A percentile compares a stretch with the other conserved stretches of the same genome.
phyloP scores from a whole-genome alignment of 1,284 basidiomycete species.

The Cryptococcus sp. region DNA sequence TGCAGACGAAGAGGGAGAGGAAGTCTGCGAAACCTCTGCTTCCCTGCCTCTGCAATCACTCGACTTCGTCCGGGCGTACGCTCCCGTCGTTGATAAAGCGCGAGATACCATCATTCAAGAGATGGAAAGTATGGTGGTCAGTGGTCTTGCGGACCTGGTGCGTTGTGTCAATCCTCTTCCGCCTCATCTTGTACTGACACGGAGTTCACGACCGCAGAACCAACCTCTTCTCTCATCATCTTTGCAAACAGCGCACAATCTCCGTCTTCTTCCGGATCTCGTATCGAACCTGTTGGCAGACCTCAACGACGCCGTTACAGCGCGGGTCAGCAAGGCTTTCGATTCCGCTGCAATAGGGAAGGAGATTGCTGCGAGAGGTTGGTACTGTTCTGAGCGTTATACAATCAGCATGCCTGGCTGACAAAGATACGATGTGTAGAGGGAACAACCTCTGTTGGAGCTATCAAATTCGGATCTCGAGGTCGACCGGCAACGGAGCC shows the following conservation, averaged over 20 bases:
- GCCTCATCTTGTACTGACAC: background rate
- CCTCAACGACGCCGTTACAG: slow-evolving; percentile 78
- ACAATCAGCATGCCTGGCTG: too few species aligned
- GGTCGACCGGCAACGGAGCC: slow-evolving; percentile 72
- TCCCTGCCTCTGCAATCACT: slow-evolving; percentile 63
- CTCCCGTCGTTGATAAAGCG: slow-evolving; percentile 70
- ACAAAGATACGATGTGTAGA: slow-evolving; percentile 5
- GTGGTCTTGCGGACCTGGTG: slow-evolving; percentile 72
- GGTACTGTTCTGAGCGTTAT: slow-evolving; percentile 4
- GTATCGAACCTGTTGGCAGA: slow-evolving; percentile 78
- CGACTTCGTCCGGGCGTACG: slow-evolving; percentile 66
- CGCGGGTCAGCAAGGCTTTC: slow-evolving; percentile 77
- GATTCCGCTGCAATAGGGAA: slow-evolving; percentile 82
- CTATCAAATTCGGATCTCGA: slow-evolving; percentile 44
- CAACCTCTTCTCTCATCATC: slow-evolving; percentile 85
- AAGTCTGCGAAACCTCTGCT: background rate
- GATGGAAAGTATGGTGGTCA: slow-evolving; percentile 84
- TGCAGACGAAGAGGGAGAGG: slow-evolving; percentile 6
- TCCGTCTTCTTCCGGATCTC: slow-evolving; percentile 77
- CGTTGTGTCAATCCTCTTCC: slow-evolving; percentile 32
- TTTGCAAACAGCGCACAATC: slow-evolving; percentile 91
- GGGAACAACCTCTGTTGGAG: slow-evolving; percentile 19
- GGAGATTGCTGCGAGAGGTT: slow-evolving; percentile 75
- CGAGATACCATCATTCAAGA: slow-evolving; percentile 69
- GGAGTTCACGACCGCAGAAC: slow-evolving; percentile 59